Conservation (phyloP, 2,329 filamentous ascomycete species). For the Cladosporium sp. region DNA sequence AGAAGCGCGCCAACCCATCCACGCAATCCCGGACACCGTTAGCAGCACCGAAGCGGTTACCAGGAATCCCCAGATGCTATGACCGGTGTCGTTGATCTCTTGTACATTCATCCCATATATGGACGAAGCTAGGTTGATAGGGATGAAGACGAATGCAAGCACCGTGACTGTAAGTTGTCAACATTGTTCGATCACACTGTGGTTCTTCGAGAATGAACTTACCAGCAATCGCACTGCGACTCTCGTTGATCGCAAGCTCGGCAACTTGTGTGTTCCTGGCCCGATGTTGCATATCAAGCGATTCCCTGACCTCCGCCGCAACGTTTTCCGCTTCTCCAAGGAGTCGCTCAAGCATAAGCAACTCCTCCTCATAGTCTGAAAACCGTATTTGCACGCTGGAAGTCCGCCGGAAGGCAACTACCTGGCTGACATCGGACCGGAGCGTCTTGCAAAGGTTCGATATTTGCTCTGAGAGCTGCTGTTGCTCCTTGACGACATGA, state of each 20-base stretch:
- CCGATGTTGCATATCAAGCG: not conserved
- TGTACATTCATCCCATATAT: not conserved
- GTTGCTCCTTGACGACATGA: no score
- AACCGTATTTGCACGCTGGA: no score
- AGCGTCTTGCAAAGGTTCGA: no score
- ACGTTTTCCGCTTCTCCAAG: not conserved
- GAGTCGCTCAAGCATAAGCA: no score
- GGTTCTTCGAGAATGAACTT: not conserved
- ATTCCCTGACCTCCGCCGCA: not conserved
- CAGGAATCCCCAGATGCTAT: constrained; percentile 9
- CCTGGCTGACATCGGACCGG: no score
- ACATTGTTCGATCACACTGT: not conserved
- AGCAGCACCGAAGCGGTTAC: not conserved
- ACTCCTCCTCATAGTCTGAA: no score
- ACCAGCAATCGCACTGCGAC: constrained; percentile 1
- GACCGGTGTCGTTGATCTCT: not conserved
- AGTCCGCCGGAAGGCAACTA: no score
- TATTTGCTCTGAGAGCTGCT: no score
- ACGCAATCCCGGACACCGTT: not conserved
- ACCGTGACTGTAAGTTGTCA: not conserved
- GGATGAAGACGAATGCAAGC: constrained; percentile 6
- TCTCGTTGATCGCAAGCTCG: not conserved
- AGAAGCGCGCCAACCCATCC: not conserved
- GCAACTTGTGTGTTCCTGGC: not conserved
- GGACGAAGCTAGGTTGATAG: constrained; percentile 2